phyloP scores from a whole-genome alignment of 345 rosid species.

The Camelina laxa region DNA sequence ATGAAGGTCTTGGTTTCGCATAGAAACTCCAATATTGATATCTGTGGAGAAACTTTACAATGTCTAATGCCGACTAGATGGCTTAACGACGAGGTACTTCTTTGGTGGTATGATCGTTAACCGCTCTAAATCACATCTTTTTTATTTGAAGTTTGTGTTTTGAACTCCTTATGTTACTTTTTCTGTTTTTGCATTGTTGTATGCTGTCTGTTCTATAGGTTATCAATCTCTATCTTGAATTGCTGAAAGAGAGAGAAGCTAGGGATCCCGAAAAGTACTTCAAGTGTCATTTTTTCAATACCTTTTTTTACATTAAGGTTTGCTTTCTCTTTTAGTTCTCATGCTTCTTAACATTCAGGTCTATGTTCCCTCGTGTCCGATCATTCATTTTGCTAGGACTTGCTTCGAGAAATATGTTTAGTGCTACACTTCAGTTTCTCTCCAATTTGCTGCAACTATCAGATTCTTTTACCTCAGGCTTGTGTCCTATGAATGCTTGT shows the following conservation, averaged over 20 bases:
- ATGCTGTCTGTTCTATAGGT: conserved; percentile 54
- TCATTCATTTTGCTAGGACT: too few relatives aligned
- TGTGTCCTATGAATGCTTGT: too few relatives aligned
- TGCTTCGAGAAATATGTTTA: too few relatives aligned
- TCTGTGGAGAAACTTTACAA: not conserved
- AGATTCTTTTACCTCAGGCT: too few relatives aligned
- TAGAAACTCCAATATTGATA: conserved; percentile 57
- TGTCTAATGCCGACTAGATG: not conserved
- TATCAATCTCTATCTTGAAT: conserved; percentile 78
- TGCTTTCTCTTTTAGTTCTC: conserved; percentile 1
- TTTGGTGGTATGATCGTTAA: too few relatives aligned
- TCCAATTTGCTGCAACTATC: too few relatives aligned
- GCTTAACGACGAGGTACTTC: conserved; percentile 11
- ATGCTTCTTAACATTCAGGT: too few relatives aligned
- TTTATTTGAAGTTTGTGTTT: too few relatives aligned
- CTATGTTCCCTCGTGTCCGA: too few relatives aligned
- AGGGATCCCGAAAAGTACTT: conserved; percentile 76
- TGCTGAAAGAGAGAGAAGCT: conserved; percentile 88
- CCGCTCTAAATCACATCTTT: too few relatives aligned
- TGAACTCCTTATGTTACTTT: not conserved
- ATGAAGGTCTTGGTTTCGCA: conserved; percentile 59
- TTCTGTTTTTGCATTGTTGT: not conserved
- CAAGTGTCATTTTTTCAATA: conserved; percentile 89
- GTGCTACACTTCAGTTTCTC: too few relatives aligned
- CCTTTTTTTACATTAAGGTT: conserved; percentile 94